Base-by-base conservation (phyloP, 2,329 filamentous ascomycete genomes). In the Microdochium nivale region DNA sequence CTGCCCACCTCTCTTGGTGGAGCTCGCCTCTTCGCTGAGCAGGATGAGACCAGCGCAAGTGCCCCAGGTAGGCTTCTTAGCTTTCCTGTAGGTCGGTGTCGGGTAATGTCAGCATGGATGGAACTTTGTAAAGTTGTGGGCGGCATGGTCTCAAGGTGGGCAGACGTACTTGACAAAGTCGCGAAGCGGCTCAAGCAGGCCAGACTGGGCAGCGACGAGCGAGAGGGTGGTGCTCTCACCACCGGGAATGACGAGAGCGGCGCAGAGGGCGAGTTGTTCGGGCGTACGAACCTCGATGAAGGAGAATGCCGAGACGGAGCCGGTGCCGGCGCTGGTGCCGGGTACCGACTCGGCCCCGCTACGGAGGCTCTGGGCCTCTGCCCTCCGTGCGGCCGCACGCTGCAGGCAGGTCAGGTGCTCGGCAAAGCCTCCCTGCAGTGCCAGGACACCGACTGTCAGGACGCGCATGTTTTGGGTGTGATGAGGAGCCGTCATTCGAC, bases 211-310 rank as follows among this genome's bases (percentile, higher is more conserved):
- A 3, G 94, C 94, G 16, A 96, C 88, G 27, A 96, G 79, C 11
- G 90, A 89, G 59, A 99, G 95, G 3, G 92, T 86, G 1, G 94
- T 97, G 70, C 90, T 96, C 69, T 99, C 94, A 55, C 94, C 94
- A 50, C 94, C 94, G 2, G 94, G 94, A 47, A 99, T 83, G 63
- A 99, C 83, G 44, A 99, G 78, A 25, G 83, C 92, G 67, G 92
- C 83, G 70, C 91, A 97, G 59, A 66, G 67, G 3, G 77, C 72
- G 30, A 99, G 78, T 61, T 96, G 79, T 7, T 75, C 71, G 2
- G 81, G 72, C 7, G 86, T 96, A 53, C 92, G 86, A 47, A 97
- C 89, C 68, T 96, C 86, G 56, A 86, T 76, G 63, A 94, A 88
- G 25, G 68, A 64, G 71, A 88, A 24, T 19, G 52, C 30, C 13